Percentiles rank a stretch among this genome's conserved stretches.
These are phyloP conservation scores for Amorphotheca resinae DNA, from an alignment of 495 filamentous ascomycete genomes.

Conservation along the genomic window DNA sequence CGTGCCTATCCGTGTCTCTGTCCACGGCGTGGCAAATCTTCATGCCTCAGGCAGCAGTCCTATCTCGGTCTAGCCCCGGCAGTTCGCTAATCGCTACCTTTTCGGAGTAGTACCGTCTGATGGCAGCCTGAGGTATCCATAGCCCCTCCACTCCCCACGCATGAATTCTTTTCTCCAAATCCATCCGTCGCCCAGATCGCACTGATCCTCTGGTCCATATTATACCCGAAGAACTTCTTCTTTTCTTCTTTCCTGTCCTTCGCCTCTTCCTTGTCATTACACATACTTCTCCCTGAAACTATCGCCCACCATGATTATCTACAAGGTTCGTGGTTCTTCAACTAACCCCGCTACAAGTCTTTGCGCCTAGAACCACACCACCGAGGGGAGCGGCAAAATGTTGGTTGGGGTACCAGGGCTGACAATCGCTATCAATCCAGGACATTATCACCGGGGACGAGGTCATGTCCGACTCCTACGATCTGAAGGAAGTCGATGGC, in stretches of 20 bases:
- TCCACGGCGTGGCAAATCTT: too few species aligned
- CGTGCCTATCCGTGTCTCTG: too few species aligned
- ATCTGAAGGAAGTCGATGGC: conserved; percentile 60
- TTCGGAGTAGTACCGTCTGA: too few species aligned
- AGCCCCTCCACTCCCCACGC: neutral
- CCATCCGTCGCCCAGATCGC: conserved; percentile 1
- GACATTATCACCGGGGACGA: conserved; percentile 86
- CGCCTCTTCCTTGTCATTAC: neutral
- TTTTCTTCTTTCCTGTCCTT: too few species aligned
- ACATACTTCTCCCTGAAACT: conserved; percentile 1
- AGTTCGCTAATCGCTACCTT: too few species aligned
- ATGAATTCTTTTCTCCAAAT: neutral
- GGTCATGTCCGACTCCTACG: conserved; percentile 89
- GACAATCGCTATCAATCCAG: conserved; percentile 31
- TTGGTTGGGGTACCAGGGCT: conserved; percentile 6
- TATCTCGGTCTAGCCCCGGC: too few species aligned
- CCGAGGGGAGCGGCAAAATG: neutral
- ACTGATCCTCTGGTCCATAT: neutral
- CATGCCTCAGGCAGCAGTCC: too few species aligned
- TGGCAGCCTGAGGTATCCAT: neutral
- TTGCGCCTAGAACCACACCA: neutral
- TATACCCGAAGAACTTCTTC: neutral
- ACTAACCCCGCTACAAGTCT: neutral
- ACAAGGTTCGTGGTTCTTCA: conserved; percentile 43
- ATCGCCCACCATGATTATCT: conserved; percentile 63